These are phyloP conservation scores for Fraxinus baroniana DNA, from an alignment of 305 asterid genomes.

Conservation along the genomic window DNA sequence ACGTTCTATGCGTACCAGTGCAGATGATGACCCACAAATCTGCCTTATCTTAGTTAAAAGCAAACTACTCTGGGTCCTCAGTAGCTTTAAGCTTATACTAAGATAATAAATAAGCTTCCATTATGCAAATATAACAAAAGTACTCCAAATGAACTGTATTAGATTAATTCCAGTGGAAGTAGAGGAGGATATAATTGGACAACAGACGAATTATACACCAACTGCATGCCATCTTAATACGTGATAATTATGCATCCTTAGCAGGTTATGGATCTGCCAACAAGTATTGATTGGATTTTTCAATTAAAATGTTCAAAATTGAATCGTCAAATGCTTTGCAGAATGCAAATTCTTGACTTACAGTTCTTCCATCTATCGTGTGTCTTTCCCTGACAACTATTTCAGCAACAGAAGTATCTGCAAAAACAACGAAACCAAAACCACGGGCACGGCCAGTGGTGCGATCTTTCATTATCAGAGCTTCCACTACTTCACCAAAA, in stretches of 20 bases:
- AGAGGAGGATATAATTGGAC: not conserved
- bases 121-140: not conserved
- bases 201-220: not conserved
- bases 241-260: not conserved
- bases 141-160: not conserved
- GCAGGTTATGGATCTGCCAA: not conserved
- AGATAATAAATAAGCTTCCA: not conserved
- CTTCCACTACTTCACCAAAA: constrained; percentile 77
- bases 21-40: not conserved
- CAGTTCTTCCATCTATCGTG: constrained; percentile 71
- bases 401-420: constrained; percentile 73
- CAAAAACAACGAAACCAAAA: constrained; percentile 73
- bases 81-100: not conserved
- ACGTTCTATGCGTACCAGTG: not conserved
- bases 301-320: constrained; percentile 1
- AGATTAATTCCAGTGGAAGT: not conserved
- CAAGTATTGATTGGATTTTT: not conserved
- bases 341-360: constrained; percentile 33
- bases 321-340: not conserved
- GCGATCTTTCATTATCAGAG: constrained; percentile 89
- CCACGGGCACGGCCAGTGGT: constrained; percentile 88
- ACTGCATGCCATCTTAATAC: not conserved
- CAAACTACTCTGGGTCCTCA: not conserved
- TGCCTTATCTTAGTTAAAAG: not conserved
- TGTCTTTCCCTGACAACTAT: constrained; percentile 72